These are phyloP conservation scores for Saccharomyces pastorianus DNA, from an alignment of 1,139 yeast species.

Conservation along the genomic window DNA sequence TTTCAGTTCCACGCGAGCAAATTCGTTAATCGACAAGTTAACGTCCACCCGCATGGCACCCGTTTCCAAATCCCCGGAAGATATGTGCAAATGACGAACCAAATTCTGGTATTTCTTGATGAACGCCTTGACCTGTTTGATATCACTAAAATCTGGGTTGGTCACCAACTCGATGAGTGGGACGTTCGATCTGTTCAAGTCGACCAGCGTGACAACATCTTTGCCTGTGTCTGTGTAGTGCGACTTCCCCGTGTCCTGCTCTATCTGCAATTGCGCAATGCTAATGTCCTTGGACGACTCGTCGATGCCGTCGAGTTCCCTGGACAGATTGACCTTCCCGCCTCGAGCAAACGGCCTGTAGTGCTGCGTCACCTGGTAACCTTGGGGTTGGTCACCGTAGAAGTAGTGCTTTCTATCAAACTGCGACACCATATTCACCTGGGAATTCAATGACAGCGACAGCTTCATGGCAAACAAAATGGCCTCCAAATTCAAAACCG, in stretches of 20 bases:
- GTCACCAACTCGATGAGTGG: conserved; percentile 91
- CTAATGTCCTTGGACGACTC: conserved; percentile 37
- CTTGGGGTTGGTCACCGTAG: conserved; percentile 93
- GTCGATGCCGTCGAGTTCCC: conserved; percentile 47
- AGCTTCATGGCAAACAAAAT: conserved; percentile 62
- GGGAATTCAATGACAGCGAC: conserved; percentile 61
- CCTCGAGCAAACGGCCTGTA: conserved; percentile 68
- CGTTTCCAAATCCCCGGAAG: conserved; percentile 85
- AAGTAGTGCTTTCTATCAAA: conserved; percentile 95
- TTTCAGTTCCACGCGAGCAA: conserved; percentile 76
- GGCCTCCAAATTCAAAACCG: conserved; percentile 70
- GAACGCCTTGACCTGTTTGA: conserved; percentile 67
- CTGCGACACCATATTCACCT: conserved; percentile 47
- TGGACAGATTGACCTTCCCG: conserved; percentile 48
- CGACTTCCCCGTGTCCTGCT: conserved; percentile 91
- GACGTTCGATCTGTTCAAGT: conserved; percentile 74
- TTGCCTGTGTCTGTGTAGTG: conserved; percentile 40
- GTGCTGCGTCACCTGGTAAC: conserved; percentile 91
- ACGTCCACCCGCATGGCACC: conserved; percentile 96
- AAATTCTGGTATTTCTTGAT: conserved; percentile 72
- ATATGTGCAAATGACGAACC: conserved; percentile 59
- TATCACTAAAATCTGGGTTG: conserved; percentile 67
- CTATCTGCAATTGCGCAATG: conserved; percentile 75
- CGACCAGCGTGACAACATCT: conserved; percentile 44
- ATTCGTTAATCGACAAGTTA: conserved; percentile 67